phyloP scores from a whole-genome alignment of 495 filamentous ascomycete genomes.

The Lepidopterella palustris region DNA sequence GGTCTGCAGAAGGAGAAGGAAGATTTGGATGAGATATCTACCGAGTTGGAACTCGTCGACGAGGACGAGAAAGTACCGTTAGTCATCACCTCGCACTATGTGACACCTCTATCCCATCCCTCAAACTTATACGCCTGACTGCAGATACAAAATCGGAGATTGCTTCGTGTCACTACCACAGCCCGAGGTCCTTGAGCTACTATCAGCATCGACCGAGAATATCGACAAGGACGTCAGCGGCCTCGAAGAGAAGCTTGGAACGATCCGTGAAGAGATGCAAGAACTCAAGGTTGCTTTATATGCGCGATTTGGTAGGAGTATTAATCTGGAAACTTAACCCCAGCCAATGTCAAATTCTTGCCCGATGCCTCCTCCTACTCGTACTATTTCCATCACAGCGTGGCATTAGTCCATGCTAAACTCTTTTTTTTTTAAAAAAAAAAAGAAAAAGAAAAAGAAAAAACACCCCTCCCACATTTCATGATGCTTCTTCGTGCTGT shows the following conservation, averaged over 20 bases:
- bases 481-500: too few species aligned
- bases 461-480: too few species aligned
- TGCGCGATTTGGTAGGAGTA: constrained; percentile 86
- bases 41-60: constrained; percentile 87
- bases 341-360: background rate
- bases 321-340: constrained; percentile 83
- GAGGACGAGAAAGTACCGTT: constrained; percentile 92
- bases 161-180: constrained; percentile 84
- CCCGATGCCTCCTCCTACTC: background rate
- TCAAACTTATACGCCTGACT: constrained; percentile 3
- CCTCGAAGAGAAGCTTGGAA: constrained; percentile 68
- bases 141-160: constrained; percentile 93
- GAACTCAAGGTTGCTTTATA: constrained; percentile 85
- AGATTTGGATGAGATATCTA: constrained; percentile 86
- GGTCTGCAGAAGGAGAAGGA: constrained; percentile 86
- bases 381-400: too few species aligned
- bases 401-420: too few species aligned
- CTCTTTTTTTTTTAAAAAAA: too few species aligned
- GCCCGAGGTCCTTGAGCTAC: constrained; percentile 74
- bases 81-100: constrained; percentile 24
- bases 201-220: constrained; percentile 60
- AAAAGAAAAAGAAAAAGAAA: too few species aligned
- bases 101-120: background rate
- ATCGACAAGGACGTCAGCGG: constrained; percentile 68
- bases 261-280: constrained; percentile 75